phyloP scores from a whole-genome alignment of 2,329 filamentous ascomycete genomes.

The Pestalotiopsis sp. region DNA sequence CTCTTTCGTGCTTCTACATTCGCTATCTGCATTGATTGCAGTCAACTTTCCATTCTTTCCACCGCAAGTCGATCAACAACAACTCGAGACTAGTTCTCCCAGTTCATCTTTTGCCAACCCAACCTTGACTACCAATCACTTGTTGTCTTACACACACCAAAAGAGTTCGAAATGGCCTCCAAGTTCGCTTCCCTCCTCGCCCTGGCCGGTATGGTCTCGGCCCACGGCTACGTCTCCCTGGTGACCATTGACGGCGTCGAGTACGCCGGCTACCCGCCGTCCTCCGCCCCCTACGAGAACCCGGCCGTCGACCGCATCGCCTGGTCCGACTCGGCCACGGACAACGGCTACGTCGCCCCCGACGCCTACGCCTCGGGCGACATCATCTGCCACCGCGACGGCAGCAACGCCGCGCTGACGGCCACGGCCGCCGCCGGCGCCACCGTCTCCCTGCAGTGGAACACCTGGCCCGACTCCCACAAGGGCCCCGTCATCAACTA shows the following conservation, averaged over 20 bases:
- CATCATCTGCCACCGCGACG: constrained; percentile 40
- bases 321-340: constrained; percentile 36
- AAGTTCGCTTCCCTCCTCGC: constrained; percentile 11
- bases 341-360: constrained; percentile 30
- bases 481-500: constrained; percentile 38
- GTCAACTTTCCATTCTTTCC: constrained; percentile 17
- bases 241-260: constrained; percentile 25
- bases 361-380: constrained; percentile 12
- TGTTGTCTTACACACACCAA: background rate
- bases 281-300: constrained; percentile 23
- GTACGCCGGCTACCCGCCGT: constrained; percentile 22
- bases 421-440: constrained; percentile 57
- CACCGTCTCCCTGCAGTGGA: constrained; percentile 64
- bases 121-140: constrained; percentile 10
- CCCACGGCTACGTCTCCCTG: constrained; percentile 34
- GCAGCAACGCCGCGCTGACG: constrained; percentile 32
- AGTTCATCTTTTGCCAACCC: constrained; percentile 6
- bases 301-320: constrained; percentile 27
- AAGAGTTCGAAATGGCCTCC: constrained; percentile 16
- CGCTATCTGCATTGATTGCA: constrained; percentile 20
- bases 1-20: constrained; percentile 19
- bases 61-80: constrained; percentile 15
- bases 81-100: background rate
- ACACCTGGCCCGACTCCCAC: constrained; percentile 66
- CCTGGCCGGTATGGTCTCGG: constrained; percentile 25